Evolutionary conservation across 2,329 filamentous ascomycete species (phyloP).

Genomic region (Zasmidium angulare): DNA sequence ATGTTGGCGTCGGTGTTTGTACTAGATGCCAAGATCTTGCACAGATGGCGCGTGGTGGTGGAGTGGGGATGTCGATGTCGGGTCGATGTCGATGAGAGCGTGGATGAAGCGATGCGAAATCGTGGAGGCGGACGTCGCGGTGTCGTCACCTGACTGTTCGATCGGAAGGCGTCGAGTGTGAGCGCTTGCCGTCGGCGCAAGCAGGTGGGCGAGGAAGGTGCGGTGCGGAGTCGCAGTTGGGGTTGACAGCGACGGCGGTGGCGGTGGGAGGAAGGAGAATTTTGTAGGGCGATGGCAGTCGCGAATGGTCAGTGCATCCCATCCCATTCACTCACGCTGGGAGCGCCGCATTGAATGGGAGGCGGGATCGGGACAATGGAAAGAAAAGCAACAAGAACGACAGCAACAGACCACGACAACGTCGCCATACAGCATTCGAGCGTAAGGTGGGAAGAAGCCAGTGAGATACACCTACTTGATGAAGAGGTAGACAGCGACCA

Average conservation of each 20-base stretch:
- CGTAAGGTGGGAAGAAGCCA: not conserved
- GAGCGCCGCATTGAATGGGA: not conserved
- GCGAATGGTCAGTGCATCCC: not conserved
- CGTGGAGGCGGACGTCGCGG: not conserved
- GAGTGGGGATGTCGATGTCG: not conserved
- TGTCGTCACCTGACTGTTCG: not conserved
- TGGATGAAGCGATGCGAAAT: not conserved
- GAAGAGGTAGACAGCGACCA: not conserved
- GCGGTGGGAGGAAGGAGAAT: not conserved
- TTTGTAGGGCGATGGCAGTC: not conserved
- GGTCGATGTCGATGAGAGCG: not conserved
- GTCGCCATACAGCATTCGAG: not conserved
- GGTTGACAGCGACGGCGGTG: not conserved
- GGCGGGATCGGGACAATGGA: not conserved
- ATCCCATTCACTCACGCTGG: not conserved
- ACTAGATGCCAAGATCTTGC: conserved; percentile 7
- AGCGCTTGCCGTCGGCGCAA: not conserved
- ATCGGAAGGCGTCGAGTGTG: conserved; percentile 6
- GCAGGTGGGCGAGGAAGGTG: not conserved
- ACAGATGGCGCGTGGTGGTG: not conserved
- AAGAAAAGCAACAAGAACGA: not conserved
- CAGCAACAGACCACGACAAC: not conserved
- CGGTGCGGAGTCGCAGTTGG: not conserved
- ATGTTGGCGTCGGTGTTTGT: conserved; percentile 1
- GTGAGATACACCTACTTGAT: not conserved